Evolutionary conservation across 2,329 filamentous ascomycete species (phyloP), one percentile per base, ranked within the genome.

Genomic region (Acrocalymma vagum): DNA sequence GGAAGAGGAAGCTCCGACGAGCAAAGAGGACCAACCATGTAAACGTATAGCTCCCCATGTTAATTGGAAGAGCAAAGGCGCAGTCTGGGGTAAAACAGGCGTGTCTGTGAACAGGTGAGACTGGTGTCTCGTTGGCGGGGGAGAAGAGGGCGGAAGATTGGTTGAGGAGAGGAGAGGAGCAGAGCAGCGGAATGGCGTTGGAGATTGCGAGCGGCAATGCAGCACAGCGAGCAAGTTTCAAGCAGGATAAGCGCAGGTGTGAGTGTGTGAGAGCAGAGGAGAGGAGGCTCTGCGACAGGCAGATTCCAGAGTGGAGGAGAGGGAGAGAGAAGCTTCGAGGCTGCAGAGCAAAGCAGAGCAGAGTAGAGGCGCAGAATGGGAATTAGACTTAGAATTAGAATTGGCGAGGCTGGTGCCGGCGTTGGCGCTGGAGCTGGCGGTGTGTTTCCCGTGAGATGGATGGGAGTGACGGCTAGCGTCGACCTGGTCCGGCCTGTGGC

Each of bases 11-110:
- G 45, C 30, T 35, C 32, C 22, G 45, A 16, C 38, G 43, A 21
- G 29, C 42, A 36, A 22, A 10, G 35, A n/a, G 24, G 27, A 78
- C 83, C 73, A 73, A 88, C 85, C 85, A 88, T 70, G 80, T 84
- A 76, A 88, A 88, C 34, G 83, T 83, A 66, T 83, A 87, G 73
- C 76, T 85, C 62, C 82, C 84, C 83, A 87, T 86, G 54, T 63
- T 73, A 14, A 26, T 23, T 29, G n/a, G 21, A 25, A 35, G 38
- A 27, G 36, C 32, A 15, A 20, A 34, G 24, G 32, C 17, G 37
- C 27, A 18, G 29, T 32, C 52, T 51, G 51, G 49, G 57, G 51
- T 48, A 41, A 30, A 42, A 48, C 49, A 36, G 39, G 38, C 26
- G 47, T 47, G 47, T 45, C 40, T 43, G 27, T 33, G 43, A 34